Evolutionary conservation across 345 rosid genomes (phyloP), one percentile per base, ranked within the genome.

Genomic region (Psidium guajava): DNA sequence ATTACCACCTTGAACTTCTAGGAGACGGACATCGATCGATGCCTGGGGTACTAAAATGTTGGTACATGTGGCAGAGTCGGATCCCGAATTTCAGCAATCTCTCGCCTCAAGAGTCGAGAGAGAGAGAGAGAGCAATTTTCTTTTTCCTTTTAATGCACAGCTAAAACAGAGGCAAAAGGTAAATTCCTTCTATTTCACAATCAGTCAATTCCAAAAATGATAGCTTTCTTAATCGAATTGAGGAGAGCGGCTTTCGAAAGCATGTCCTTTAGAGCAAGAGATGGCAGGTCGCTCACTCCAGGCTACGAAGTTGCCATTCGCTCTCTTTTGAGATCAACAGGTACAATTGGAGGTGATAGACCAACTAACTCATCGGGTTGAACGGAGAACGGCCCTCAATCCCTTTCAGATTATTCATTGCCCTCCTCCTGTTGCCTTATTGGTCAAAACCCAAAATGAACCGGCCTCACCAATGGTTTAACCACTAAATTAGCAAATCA

Each of bases 381-480:
- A 61, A 61, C 42, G 5, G 5, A 11, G 21, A 61, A 61, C 5
- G 0, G 5, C 9, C 1, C 42, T 61, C 5, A 14, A 4, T 6
- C 0, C 40, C 20, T 0, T 59, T 1, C 0, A 0, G 0, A 4
- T 27, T 28, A 27, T 59, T 59, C 36, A 59, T 59, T 59, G 1
- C 1, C 1, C 73, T 6, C 1, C 73, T 6, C 6, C 47, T 59
- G 3, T 36, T 36, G 36, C 15, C 4, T 16, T 16, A 27, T 59
- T n/a, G 69, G 69, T 12, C 18, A 59, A 59, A 59, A 59, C 69
- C 20, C 0, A 1, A 1, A 59, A 27, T 16, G 14, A 59, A 59
- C 36, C 2, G 4, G 36, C 12, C 6, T 1, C 3, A 8, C 36
- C 36, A 12, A 3, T 2, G 9, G 18, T 59, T 59, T 2, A 27